Evolutionary conservation across 129 eudicot genomes (phyloP).

Genomic region (Tanacetum coccineum): DNA sequence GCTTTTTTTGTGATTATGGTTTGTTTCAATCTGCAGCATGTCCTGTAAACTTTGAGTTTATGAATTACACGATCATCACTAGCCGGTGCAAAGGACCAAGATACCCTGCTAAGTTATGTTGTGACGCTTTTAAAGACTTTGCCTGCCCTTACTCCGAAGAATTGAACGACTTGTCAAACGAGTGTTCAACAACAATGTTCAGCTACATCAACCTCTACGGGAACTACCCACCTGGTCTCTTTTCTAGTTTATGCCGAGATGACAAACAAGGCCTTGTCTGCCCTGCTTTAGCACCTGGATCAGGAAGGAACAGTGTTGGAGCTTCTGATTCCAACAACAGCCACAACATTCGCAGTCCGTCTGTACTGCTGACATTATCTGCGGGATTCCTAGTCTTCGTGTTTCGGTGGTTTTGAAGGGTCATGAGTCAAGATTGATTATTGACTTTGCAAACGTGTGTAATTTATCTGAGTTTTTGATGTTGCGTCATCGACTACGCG

Average conservation of each 20-base stretch:
- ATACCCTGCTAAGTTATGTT: slow-evolving; percentile 49
- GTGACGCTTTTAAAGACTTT: slow-evolving; percentile 56
- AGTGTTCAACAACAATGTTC: slow-evolving; percentile 61
- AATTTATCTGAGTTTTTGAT: slow-evolving; percentile 20
- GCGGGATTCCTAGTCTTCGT: slow-evolving; percentile 21
- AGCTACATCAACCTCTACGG: slow-evolving; percentile 64
- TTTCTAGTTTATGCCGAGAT: slow-evolving; percentile 52
- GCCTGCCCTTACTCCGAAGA: slow-evolving; percentile 61
- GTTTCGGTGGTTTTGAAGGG: slow-evolving; percentile 30
- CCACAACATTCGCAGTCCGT: slow-evolving; percentile 7
- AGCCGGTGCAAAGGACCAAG: slow-evolving; percentile 70
- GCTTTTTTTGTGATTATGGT: background rate
- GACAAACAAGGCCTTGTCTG: slow-evolving; percentile 55
- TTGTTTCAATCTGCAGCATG: slow-evolving; percentile 47
- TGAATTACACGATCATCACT: slow-evolving; percentile 62
- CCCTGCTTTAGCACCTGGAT: slow-evolving; percentile 42
- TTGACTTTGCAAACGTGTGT: slow-evolving; percentile 8
- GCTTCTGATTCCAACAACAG: slow-evolving; percentile 27
- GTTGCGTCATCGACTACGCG: slow-evolving; percentile 18
- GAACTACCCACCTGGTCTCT: slow-evolving; percentile 57
- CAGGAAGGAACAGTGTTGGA: slow-evolving; percentile 19
- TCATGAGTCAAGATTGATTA: background rate
- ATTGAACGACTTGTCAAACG: slow-evolving; percentile 48
- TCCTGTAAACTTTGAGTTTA: slow-evolving; percentile 59
- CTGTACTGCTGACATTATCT: slow-evolving; percentile 24